These are phyloP conservation scores for Amaranthus hypochondriacus DNA, from an alignment of 148 eudicot species.

Conservation along the genomic window DNA sequence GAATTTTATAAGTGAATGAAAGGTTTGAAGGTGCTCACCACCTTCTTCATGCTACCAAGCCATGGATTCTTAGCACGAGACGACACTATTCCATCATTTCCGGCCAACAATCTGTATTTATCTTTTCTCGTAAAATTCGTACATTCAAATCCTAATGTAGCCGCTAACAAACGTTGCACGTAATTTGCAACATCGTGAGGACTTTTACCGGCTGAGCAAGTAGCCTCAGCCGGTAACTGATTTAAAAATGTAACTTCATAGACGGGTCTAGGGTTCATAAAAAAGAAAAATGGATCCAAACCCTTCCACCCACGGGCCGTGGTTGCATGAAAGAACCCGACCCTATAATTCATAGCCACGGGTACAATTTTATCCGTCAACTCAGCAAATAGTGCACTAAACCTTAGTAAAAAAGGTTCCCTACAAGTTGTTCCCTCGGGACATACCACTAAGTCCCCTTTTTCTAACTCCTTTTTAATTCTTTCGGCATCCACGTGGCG, in stretches of 20 bases:
- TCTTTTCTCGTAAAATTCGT: constrained; percentile 78
- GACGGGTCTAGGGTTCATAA: constrained; percentile 88
- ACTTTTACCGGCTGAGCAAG: constrained; percentile 82
- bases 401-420: constrained; percentile 76
- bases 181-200: constrained; percentile 90
- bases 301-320: constrained; percentile 94
- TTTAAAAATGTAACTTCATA: constrained; percentile 88
- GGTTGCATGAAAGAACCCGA: constrained; percentile 81
- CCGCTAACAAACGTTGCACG: constrained; percentile 84
- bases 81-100: constrained; percentile 72
- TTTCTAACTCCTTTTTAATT: constrained; percentile 44
- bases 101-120: constrained; percentile 79
- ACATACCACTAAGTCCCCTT: constrained; percentile 75
- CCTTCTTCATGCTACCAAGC: constrained; percentile 24
- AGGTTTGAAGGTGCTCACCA: constrained; percentile 34
- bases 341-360: constrained; percentile 85
- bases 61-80: constrained; percentile 19
- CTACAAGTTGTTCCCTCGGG: constrained; percentile 95
- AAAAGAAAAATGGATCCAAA: constrained; percentile 80
- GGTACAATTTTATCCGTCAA: constrained; percentile 77
- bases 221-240: constrained; percentile 74
- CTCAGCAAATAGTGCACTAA: constrained; percentile 80
- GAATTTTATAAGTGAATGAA: constrained; percentile 28
- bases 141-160: constrained; percentile 84
- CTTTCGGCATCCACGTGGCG: constrained; percentile 64